These are phyloP conservation scores for Saprolegnia diclina DNA, from an alignment of 352 stramenopile genomes.

Conservation along the genomic window DNA sequence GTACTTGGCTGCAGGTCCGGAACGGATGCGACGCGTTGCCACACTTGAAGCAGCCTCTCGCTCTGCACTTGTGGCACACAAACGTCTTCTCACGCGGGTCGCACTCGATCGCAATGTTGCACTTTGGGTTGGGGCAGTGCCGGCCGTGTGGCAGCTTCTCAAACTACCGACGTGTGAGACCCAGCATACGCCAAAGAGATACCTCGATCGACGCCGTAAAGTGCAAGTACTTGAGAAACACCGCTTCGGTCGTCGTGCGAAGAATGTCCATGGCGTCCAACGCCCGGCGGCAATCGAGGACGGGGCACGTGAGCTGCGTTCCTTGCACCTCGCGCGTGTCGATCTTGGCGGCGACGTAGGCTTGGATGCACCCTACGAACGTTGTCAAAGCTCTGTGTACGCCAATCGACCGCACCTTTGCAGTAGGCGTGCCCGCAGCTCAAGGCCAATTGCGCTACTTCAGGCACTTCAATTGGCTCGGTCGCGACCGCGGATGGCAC, in stretches of 20 bases:
- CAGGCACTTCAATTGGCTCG: background rate
- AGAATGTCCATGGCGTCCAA: constrained; percentile 3
- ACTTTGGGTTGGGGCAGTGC: background rate
- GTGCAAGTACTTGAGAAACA: constrained; percentile 18
- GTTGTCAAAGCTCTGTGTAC: too few relatives aligned
- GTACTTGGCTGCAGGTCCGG: constrained; percentile 11
- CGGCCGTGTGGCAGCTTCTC: constrained; percentile 3
- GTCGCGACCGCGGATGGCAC: background rate
- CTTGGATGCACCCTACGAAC: constrained; percentile 14
- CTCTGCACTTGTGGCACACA: background rate
- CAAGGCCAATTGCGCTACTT: background rate
- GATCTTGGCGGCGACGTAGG: constrained; percentile 9
- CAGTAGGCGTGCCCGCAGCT: constrained; percentile 3
- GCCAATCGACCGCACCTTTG: constrained; percentile 3
- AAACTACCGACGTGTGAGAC: too few relatives aligned
- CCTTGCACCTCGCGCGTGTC: constrained; percentile 2
- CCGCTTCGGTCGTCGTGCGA: constrained; percentile 6
- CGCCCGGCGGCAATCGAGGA: background rate
- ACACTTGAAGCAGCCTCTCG: constrained; percentile 18
- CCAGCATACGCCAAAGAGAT: too few relatives aligned
- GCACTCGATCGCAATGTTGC: constrained; percentile 10
- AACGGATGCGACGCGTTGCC: constrained; percentile 15
- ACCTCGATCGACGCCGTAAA: background rate
- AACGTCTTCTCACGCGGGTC: background rate
- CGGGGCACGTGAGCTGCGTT: constrained; percentile 6